Evolutionary conservation across 768 basidiomycete species (phyloP), one percentile per base, ranked within the genome.

Genomic region (Boletus vinaceobasis): DNA sequence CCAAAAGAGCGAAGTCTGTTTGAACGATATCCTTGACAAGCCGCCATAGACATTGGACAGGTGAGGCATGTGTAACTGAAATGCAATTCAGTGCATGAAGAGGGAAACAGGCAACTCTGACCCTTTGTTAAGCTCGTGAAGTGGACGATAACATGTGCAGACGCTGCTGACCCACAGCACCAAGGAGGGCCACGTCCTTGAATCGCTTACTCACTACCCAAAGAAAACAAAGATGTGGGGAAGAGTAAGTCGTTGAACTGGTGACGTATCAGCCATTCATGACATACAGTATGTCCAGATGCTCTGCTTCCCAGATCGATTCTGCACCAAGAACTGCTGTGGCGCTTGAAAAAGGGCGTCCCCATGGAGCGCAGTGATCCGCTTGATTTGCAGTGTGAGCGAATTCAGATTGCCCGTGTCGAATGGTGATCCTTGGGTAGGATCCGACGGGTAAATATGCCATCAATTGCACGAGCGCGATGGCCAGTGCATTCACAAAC

Each of bases 81-180:
- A n/a, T n/a, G n/a, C n/a, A n/a, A n/a, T n/a, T n/a, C n/a, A n/a
- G n/a, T n/a, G n/a, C n/a, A n/a, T n/a, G n/a, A n/a, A n/a, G n/a
- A n/a, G n/a, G n/a, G n/a, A n/a, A n/a, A n/a, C n/a, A n/a, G n/a
- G n/a, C n/a, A n/a, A n/a, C n/a, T n/a, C n/a, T n/a, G n/a, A n/a
- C n/a, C n/a, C n/a, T 95, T 94, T 4, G 85, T 75, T 5, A 98
- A 75, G 61, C 90, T 91, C 3, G 95, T 94, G 68, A 98, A 98
- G 69, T 98, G 90, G 35, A 99, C 75, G 49, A 93, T 82, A 26
- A 73, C 65, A 19, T 69, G 58, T 2, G 77, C 71, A 31, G 77
- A 60, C 3, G 73, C 50, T n/a, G 70, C 58, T 35, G n/a, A n/a
- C n/a, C n/a, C n/a, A n/a, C n/a, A n/a, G n/a, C n/a, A n/a, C n/a